phyloP scores from a whole-genome alignment of 2,329 filamentous ascomycete genomes.

The Plenodomus lindquistii region DNA sequence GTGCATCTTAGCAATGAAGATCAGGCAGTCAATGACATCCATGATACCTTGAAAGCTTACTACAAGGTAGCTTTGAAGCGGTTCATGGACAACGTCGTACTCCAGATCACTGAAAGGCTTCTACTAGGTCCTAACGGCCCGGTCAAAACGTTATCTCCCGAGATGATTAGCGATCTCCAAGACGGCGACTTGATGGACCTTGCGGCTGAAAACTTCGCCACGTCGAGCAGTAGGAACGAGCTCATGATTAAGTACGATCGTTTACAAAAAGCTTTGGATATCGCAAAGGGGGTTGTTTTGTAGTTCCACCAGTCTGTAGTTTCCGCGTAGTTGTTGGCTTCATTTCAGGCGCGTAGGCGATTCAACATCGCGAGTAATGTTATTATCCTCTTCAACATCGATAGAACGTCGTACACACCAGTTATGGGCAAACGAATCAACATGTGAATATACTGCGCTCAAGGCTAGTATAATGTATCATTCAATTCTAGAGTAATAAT shows the following conservation, averaged over 20 bases:
- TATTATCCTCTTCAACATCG: too few relatives aligned
- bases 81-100: constrained; percentile 65
- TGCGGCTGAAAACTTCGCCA: constrained; percentile 59
- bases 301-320: too few relatives aligned
- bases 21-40: constrained; percentile 55
- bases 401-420: too few relatives aligned
- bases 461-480: too few relatives aligned
- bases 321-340: too few relatives aligned
- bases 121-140: constrained; percentile 57
- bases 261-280: constrained; percentile 11
- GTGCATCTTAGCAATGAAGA: constrained; percentile 13
- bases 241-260: constrained; percentile 4
- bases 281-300: too few relatives aligned
- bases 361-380: too few relatives aligned
- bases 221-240: constrained; percentile 10
- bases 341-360: too few relatives aligned
- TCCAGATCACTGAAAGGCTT: constrained; percentile 58
- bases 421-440: too few relatives aligned
- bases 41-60: constrained; percentile 64
- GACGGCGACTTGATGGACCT: constrained; percentile 57
- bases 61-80: constrained; percentile 64
- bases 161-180: constrained; percentile 55
- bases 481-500: too few relatives aligned
- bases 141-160: constrained; percentile 56
- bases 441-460: too few relatives aligned